Percentiles rank a stretch among this genome's conserved stretches.
Evolutionary conservation across 176 grass and related monocot species (phyloP).

Genomic region (Thinopyrum elongatum): DNA sequence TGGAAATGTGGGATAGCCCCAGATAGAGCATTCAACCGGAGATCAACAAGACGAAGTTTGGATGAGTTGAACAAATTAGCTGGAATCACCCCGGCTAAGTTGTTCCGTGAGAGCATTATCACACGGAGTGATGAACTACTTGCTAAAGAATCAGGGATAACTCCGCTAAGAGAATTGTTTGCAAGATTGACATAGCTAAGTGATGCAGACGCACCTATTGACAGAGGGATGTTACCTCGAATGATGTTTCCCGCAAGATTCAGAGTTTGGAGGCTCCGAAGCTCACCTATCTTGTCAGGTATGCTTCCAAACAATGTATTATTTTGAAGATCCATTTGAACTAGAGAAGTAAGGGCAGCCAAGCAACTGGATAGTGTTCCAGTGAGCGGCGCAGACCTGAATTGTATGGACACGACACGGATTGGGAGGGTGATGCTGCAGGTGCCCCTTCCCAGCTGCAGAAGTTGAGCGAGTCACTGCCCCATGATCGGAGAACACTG

Average conservation of each 20-base stretch:
- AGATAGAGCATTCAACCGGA: background rate
- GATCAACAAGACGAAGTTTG: background rate
- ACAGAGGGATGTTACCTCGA: slow-evolving; percentile 33
- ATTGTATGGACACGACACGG: slow-evolving; percentile 31
- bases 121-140: background rate
- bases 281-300: slow-evolving; percentile 6
- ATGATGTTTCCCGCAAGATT: background rate
- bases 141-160: slow-evolving; percentile 6
- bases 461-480: slow-evolving; percentile 1
- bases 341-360: slow-evolving; percentile 24
- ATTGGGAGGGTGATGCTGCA: background rate
- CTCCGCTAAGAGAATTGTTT: slow-evolving; percentile 16
- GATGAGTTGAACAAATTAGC: slow-evolving; percentile 23
- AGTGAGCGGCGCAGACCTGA: background rate
- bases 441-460: slow-evolving; percentile 39
- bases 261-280: background rate
- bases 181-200: slow-evolving; percentile 15
- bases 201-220: background rate
- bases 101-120: slow-evolving; percentile 19
- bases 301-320: slow-evolving; percentile 36
- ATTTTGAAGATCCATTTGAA: background rate
- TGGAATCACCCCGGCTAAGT: slow-evolving; percentile 18
- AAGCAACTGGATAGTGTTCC: slow-evolving; percentile 29
- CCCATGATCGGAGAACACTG: slow-evolving; percentile 25
- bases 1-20: slow-evolving; percentile 19